Conservation (phyloP, 1,284 basidiomycete genomes). For the Wallemia hederae region DNA sequence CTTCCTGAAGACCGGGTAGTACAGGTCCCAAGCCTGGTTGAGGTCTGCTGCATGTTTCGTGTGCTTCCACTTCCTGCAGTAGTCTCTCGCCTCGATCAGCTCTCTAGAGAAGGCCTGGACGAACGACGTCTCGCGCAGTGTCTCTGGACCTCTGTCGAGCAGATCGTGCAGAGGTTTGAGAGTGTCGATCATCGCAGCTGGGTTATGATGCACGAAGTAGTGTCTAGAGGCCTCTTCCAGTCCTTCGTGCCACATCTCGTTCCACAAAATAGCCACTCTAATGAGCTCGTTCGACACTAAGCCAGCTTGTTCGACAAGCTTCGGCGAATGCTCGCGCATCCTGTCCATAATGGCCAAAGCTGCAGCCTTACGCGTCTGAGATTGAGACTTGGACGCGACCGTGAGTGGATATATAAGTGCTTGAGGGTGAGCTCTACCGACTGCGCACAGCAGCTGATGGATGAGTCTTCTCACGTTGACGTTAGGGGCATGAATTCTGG, state of each 20-base stretch:
- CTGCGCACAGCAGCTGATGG: constrained; percentile 61
- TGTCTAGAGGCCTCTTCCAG: constrained; percentile 88
- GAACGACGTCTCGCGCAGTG: constrained; percentile 82
- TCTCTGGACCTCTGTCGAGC: constrained; percentile 79
- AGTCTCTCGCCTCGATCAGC: constrained; percentile 75
- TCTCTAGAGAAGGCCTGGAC: constrained; percentile 83
- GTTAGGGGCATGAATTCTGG: constrained; percentile 85
- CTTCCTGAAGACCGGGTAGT: constrained; percentile 76
- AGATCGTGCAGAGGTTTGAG: constrained; percentile 82
- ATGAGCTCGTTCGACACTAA: constrained; percentile 86
- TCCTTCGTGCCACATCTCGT: constrained; percentile 97
- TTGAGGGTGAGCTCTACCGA: constrained; percentile 90
- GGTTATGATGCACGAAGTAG: constrained; percentile 94
- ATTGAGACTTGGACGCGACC: constrained; percentile 89
- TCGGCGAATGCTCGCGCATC: constrained; percentile 71
- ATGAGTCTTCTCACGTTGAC: constrained; percentile 66
- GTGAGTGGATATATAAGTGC: constrained; percentile 94
- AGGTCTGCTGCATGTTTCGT: constrained; percentile 70
- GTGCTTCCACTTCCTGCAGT: constrained; percentile 55
- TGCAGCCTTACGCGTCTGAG: constrained; percentile 46
- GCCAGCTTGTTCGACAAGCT: constrained; percentile 74
- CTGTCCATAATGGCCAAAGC: constrained; percentile 71
- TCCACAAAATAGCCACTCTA: constrained; percentile 92
- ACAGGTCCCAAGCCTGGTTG: constrained; percentile 99
- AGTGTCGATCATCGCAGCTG: constrained; percentile 91